These are phyloP conservation scores for Camelina sativa DNA, from an alignment of 345 rosid genomes.

Conservation along the genomic window DNA sequence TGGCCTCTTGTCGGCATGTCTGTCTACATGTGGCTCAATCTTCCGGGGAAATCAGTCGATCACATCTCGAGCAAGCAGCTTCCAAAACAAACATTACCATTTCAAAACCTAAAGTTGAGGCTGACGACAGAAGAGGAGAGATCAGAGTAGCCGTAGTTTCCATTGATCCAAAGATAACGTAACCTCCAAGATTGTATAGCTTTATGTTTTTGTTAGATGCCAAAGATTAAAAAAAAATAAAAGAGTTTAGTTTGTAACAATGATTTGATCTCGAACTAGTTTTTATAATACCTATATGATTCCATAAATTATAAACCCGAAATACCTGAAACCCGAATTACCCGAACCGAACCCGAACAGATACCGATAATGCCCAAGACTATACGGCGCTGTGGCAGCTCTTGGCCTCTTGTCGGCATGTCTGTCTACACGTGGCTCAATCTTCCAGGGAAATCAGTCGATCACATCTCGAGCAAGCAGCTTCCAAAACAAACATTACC, in stretches of 20 bases:
- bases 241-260: constrained; percentile 19
- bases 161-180: constrained; percentile 35
- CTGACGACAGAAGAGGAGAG: constrained; percentile 39
- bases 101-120: constrained; percentile 51
- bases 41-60: constrained; percentile 49
- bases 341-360: no score
- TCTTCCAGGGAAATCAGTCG: constrained; percentile 49
- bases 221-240: not conserved
- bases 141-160: constrained; percentile 22
- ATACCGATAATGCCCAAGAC: no score
- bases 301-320: no score
- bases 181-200: constrained; percentile 38
- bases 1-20: constrained; percentile 77
- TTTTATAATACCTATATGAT: no score
- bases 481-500: constrained; percentile 48
- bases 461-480: constrained; percentile 48
- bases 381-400: constrained; percentile 70
- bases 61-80: constrained; percentile 49
- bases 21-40: constrained; percentile 66
- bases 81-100: constrained; percentile 46
- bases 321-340: no score
- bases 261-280: constrained; percentile 2
- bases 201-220: constrained; percentile 7
- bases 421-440: constrained; percentile 70
- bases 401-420: constrained; percentile 78